These are phyloP conservation scores for Apiotrichum laibachii DNA, from an alignment of 1,284 basidiomycete genomes.

Conservation along the genomic window DNA sequence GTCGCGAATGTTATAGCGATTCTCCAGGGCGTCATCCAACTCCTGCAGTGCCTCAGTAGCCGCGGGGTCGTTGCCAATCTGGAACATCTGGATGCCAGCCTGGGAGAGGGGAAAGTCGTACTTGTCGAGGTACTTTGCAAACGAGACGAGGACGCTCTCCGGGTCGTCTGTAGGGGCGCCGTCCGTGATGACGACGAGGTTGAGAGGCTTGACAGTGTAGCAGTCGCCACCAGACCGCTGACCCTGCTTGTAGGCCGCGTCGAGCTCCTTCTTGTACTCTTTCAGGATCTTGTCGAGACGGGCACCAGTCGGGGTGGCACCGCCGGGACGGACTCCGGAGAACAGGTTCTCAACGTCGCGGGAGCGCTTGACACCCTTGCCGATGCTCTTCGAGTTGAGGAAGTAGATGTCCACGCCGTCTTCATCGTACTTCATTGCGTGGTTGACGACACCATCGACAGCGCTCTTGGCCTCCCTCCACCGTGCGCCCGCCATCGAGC, in stretches of 20 bases:
- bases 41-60: slow-evolving; percentile 36
- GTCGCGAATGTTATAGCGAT: slow-evolving; percentile 36
- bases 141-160: slow-evolving; percentile 31
- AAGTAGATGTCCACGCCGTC: slow-evolving; percentile 49
- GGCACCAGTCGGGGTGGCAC: slow-evolving; percentile 42
- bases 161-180: slow-evolving; percentile 40
- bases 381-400: slow-evolving; percentile 41
- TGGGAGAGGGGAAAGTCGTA: slow-evolving; percentile 47
- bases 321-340: slow-evolving; percentile 36
- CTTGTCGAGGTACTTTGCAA: slow-evolving; percentile 42
- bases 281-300: slow-evolving; percentile 39
- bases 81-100: slow-evolving; percentile 51
- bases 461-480: slow-evolving; percentile 41
- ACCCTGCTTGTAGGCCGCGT: slow-evolving; percentile 17
- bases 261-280: slow-evolving; percentile 40
- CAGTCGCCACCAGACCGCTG: slow-evolving; percentile 9
- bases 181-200: slow-evolving; percentile 42
- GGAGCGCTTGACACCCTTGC: slow-evolving; percentile 27
- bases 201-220: slow-evolving; percentile 38
- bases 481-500: slow-evolving; percentile 41
- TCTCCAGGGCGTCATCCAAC: slow-evolving; percentile 42
- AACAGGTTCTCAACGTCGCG: slow-evolving; percentile 46
- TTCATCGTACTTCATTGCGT: slow-evolving; percentile 41
- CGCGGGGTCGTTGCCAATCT: slow-evolving; percentile 42
- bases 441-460: slow-evolving; percentile 41